Evolutionary conservation across 139 green algal genomes (phyloP).

Genomic region (Chlamydomonas asymmetrica): DNA sequence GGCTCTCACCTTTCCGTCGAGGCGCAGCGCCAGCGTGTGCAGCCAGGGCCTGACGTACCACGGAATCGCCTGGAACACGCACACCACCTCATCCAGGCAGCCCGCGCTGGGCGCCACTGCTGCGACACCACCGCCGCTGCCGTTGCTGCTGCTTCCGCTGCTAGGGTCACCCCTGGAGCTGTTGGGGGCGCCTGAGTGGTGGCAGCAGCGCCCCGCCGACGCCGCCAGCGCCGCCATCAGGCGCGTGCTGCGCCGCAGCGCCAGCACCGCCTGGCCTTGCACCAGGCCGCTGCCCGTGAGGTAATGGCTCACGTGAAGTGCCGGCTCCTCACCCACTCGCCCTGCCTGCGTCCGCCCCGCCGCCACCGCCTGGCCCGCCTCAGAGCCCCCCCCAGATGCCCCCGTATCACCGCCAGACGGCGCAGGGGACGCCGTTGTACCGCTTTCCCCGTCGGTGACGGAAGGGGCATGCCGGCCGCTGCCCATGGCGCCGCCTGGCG

Average conservation of each 20-base stretch:
- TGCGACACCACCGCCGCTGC: neutral
- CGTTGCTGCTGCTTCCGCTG: too few species aligned
- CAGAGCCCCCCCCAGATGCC: neutral
- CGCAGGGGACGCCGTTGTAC: too few species aligned
- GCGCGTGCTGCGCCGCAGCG: constrained; percentile 1
- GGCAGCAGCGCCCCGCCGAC: neutral
- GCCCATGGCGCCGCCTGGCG: too few species aligned
- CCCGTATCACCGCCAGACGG: too few species aligned
- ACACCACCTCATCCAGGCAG: constrained; percentile 34
- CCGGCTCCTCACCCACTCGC: neutral
- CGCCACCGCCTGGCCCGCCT: neutral
- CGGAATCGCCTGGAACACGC: constrained; percentile 75
- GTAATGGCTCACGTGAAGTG: constrained; percentile 12
- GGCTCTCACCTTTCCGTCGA: constrained; percentile 65
- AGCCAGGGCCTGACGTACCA: constrained; percentile 79
- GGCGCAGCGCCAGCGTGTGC: constrained; percentile 66
- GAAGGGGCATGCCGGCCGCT: too few species aligned
- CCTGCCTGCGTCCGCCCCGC: neutral
- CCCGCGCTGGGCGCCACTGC: neutral
- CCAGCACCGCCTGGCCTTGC: constrained; percentile 36
- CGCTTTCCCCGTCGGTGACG: too few species aligned
- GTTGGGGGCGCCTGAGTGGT: too few species aligned
- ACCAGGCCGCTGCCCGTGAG: constrained; percentile 30
- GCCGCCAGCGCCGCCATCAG: neutral
- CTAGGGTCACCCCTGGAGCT: too few species aligned